Conservation (phyloP, 257 asterid species). For the Solanum arcanum region DNA sequence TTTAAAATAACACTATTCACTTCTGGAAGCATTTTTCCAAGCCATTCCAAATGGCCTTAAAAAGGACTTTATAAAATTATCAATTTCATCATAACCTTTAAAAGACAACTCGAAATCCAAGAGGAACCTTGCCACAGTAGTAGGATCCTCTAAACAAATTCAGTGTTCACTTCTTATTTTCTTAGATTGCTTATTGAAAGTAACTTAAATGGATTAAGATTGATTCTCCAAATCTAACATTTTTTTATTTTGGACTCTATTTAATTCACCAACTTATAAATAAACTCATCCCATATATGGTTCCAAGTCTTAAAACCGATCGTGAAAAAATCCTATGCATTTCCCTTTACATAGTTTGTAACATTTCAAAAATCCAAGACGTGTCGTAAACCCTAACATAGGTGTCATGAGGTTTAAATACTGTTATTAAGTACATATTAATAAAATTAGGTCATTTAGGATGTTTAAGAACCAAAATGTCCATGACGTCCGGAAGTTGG, state of each 20-base stretch:
- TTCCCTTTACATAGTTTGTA: too few relatives aligned
- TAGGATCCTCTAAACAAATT: not conserved
- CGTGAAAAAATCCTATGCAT: not conserved
- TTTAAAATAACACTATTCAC: not conserved
- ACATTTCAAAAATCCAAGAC: too few relatives aligned
- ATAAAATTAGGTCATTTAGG: too few relatives aligned
- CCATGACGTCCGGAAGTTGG: too few relatives aligned
- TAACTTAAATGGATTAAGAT: not conserved
- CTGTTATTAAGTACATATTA: too few relatives aligned
- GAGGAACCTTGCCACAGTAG: not conserved
- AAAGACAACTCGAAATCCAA: too few relatives aligned
- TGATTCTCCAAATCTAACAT: not conserved
- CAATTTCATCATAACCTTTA: too few relatives aligned
- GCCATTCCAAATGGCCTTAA: not conserved
- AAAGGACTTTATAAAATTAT: too few relatives aligned
- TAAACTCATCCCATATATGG: not conserved
- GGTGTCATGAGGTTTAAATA: too few relatives aligned
- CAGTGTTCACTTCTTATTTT: not conserved
- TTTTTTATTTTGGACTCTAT: too few relatives aligned
- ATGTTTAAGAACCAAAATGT: too few relatives aligned
- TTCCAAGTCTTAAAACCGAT: not conserved
- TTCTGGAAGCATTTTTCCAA: not conserved
- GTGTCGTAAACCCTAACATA: too few relatives aligned
- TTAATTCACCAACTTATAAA: not conserved
- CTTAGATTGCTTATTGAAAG: not conserved